Evolutionary conservation across 2,329 filamentous ascomycete species (phyloP), one percentile per base, ranked within the genome.

Genomic region (Epicoccum sorghinum): DNA sequence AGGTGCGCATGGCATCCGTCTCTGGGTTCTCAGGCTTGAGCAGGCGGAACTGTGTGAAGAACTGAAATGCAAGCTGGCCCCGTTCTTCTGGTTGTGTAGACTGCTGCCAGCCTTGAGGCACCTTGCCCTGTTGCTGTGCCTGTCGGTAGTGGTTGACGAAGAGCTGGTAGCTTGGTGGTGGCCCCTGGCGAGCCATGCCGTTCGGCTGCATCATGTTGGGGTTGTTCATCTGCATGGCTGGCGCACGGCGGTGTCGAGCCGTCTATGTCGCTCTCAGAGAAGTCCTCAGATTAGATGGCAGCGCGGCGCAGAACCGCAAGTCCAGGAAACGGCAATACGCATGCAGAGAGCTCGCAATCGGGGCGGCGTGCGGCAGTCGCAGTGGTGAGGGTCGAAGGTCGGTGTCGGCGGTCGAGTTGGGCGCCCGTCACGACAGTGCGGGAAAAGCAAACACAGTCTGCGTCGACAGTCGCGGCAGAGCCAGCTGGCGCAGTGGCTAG

Each of bases 71-170:
- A 25, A 70, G 57, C 44, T 63, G 58, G 38, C 65, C 67, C 44
- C 72, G 71, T 50, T 73, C 71, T n/a, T 71, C 68, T 25, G 69
- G 60, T 10, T 57, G 18, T 13, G 64, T 60, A 3, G 63, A 59
- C 54, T 73, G 71, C 46, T 73, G 72, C 72, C 72, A 74, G 46
- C 67, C 68, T 8, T 58, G 66, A 13, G 64, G 65, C 3, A 64
- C 53, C 60, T 71, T 69, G 33, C 59, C 55, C 50, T 69, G 61
- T 32, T 68, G 62, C 25, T 61, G 61, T 47, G 50, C 46, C 53
- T 18, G 18, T 18, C 67, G 67, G 52, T 66, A 72, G 54, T 70
- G 68, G 36, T 57, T 55, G 51, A 71, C 40, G 37, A 73, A 62
- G 47, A 64, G 62, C 37, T 66, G 61, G 56, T 60, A 55, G 40